Conservation (phyloP, 179 eudicot genomes). For the Beta macrorhiza region DNA sequence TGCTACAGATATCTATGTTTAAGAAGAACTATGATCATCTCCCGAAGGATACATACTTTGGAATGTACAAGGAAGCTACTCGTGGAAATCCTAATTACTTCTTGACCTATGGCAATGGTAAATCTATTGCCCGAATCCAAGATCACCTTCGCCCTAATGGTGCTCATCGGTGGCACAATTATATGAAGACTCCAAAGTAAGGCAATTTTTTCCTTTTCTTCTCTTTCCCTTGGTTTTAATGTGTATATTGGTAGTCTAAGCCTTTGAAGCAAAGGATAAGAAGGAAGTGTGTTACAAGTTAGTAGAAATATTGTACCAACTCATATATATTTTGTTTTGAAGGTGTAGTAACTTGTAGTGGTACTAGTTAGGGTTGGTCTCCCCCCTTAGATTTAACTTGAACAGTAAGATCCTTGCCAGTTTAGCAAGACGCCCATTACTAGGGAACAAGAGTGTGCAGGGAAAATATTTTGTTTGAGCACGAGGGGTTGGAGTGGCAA, state of each 20-base stretch:
- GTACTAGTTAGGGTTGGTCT: neutral
- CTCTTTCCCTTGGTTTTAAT: neutral
- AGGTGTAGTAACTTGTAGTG: neutral
- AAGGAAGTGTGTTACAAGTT: neutral
- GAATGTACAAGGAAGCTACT: constrained; percentile 82
- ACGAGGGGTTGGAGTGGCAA: neutral
- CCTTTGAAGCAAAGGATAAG: neutral
- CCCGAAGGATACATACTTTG: constrained; percentile 77
- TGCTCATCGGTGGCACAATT: constrained; percentile 95
- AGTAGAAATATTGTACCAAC: neutral
- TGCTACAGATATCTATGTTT: constrained; percentile 71
- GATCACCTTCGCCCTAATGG: constrained; percentile 93
- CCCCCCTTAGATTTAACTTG: neutral
- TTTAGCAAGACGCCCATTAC: neutral
- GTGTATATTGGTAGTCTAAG: neutral
- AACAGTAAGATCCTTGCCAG: neutral
- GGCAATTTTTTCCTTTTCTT: neutral
- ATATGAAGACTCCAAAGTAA: constrained; percentile 84
- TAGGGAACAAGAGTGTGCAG: neutral
- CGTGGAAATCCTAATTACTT: constrained; percentile 91
- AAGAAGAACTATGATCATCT: constrained; percentile 89
- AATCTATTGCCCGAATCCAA: constrained; percentile 74
- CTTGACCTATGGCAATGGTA: constrained; percentile 89
- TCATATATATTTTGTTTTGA: neutral
- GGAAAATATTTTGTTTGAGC: neutral